phyloP scores from a whole-genome alignment of 495 filamentous ascomycete genomes.

The Penicillium malachiteum region DNA sequence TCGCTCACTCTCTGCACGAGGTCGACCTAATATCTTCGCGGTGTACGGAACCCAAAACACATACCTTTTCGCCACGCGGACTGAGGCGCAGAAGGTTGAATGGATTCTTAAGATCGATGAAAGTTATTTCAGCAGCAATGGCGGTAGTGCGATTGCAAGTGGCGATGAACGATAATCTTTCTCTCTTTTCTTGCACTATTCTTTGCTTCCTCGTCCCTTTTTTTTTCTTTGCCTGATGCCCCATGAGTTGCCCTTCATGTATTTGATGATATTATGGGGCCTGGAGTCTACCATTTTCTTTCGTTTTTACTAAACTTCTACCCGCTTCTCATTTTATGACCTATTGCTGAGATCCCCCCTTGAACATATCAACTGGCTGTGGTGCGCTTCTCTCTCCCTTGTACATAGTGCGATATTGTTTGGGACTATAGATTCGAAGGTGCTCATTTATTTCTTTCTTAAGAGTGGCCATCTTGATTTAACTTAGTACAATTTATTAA shows the following conservation, averaged over 20 bases:
- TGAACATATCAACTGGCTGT: conserved; percentile 41
- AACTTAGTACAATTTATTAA: background rate
- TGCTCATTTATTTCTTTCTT: conserved; percentile 14
- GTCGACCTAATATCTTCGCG: conserved; percentile 76
- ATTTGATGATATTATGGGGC: conserved; percentile 24
- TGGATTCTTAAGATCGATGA: conserved; percentile 85
- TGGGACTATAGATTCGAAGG: conserved; percentile 31
- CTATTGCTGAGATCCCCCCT: conserved; percentile 31
- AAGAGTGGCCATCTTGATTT: conserved; percentile 7
- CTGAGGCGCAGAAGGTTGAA: conserved; percentile 85
- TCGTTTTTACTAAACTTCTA: conserved; percentile 9
- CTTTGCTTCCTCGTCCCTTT: background rate
- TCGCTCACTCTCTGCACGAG: conserved; percentile 44
- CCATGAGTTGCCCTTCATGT: conserved; percentile 13
- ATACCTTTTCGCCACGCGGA: conserved; percentile 87
- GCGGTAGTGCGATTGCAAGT: conserved; percentile 28
- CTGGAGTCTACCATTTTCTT: conserved; percentile 16
- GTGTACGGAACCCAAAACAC: conserved; percentile 91
- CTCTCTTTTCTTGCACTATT: conserved; percentile 1
- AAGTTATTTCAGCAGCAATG: conserved; percentile 51
- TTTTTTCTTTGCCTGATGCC: background rate
- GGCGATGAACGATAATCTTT: conserved; percentile 15
- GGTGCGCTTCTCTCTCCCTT: conserved; percentile 29
- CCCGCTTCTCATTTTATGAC: conserved; percentile 18
- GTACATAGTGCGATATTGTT: conserved; percentile 41